A percentile compares a stretch with the other conserved stretches of the same genome.
phyloP scores from a whole-genome alignment of 1,284 basidiomycete species.

The Farysia itapuensis region DNA sequence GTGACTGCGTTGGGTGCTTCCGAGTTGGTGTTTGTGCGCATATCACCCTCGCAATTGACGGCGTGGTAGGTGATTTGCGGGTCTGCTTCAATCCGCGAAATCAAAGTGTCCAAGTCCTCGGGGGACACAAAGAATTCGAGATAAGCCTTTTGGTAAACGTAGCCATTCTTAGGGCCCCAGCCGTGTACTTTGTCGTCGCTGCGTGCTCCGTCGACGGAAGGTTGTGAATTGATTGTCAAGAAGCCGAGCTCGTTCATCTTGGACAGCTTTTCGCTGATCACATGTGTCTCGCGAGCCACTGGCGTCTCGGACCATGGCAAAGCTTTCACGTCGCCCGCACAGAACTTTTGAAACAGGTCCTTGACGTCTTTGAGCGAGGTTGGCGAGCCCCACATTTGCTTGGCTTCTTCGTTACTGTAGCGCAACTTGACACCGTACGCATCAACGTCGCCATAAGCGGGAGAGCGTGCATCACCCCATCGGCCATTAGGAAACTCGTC shows the following conservation, averaged over 20 bases:
- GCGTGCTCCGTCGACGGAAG: slow-evolving; percentile 78
- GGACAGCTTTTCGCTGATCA: slow-evolving; percentile 78
- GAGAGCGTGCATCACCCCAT: slow-evolving; percentile 93
- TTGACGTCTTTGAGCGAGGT: slow-evolving; percentile 48
- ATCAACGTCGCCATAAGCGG: slow-evolving; percentile 95
- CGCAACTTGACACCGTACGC: slow-evolving; percentile 72
- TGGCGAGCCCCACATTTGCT: slow-evolving; percentile 47
- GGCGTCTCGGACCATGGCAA: slow-evolving; percentile 95
- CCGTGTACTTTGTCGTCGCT: slow-evolving; percentile 72
- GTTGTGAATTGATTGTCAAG: slow-evolving; percentile 96
- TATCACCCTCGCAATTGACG: slow-evolving; percentile 78
- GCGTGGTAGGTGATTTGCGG: slow-evolving; percentile 93
- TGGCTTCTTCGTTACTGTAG: slow-evolving; percentile 74
- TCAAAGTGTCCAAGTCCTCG: slow-evolving; percentile 72
- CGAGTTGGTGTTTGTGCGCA: slow-evolving; percentile 85
- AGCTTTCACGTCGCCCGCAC: slow-evolving; percentile 63
- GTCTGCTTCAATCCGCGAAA: slow-evolving; percentile 83
- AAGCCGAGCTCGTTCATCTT: slow-evolving; percentile 84
- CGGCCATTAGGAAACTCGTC: slow-evolving; percentile 99
- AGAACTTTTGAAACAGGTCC: slow-evolving; percentile 60
- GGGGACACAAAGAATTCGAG: slow-evolving; percentile 92
- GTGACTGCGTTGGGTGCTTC: slow-evolving; percentile 97
- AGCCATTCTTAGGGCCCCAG: slow-evolving; percentile 61
- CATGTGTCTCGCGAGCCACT: slow-evolving; percentile 78
- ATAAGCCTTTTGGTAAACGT: slow-evolving; percentile 73